A percentile compares a stretch with the other conserved stretches of the same genome.
These are phyloP conservation scores for Thelonectria olida DNA, from an alignment of 2,329 filamentous ascomycete genomes.

Conservation along the genomic window DNA sequence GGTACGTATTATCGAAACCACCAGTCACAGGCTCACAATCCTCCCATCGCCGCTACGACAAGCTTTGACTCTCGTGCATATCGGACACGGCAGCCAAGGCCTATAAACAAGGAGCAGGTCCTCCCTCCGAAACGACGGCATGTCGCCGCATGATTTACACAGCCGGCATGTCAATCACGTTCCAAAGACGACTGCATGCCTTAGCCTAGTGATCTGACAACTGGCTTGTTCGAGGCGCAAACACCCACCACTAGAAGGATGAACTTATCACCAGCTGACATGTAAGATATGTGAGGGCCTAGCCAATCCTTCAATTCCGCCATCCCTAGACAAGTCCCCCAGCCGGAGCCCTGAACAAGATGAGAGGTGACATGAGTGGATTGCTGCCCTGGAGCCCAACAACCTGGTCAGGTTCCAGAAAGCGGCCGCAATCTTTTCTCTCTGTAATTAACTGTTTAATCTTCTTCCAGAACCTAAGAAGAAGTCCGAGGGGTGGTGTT, in stretches of 20 bases:
- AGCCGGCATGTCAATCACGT: constrained; percentile 19
- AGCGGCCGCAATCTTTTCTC: constrained; percentile 8
- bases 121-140: constrained; percentile 2
- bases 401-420: constrained; percentile 4
- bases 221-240: no score
- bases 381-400: constrained; percentile 1
- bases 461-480: constrained; percentile 1
- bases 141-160: constrained; percentile 11
- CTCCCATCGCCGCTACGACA: background rate
- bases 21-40: background rate
- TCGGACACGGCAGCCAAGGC: constrained; percentile 3
- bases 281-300: no score
- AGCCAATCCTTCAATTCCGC: background rate
- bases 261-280: background rate
- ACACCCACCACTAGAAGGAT: background rate
- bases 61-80: constrained; percentile 2
- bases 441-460: background rate
- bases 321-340: background rate
- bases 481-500: background rate
- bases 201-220: background rate
- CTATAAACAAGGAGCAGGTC: constrained; percentile 7
- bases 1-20: background rate
- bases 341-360: constrained; percentile 2
- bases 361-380: constrained; percentile 3
- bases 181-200: constrained; percentile 17